Base-by-base conservation (phyloP, 805 yeast genomes). In the Kuraishia capsulata region DNA sequence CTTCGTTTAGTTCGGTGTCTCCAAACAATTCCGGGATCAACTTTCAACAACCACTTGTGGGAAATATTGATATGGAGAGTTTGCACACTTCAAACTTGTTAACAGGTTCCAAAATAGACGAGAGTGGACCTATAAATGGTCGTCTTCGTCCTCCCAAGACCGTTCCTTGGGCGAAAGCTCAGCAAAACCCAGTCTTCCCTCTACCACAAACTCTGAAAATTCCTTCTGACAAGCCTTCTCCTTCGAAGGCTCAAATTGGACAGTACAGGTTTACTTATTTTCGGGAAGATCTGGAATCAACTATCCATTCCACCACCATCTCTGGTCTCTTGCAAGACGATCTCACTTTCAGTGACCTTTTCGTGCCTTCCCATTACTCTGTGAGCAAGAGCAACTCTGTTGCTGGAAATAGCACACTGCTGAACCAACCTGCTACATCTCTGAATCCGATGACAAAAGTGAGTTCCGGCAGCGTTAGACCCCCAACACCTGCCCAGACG, bases 221-320 rank as follows among this genome's bases (percentile, higher is more conserved):
- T 9, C 26, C 26, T 11, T 24, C 17, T 11, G 31, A 6, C 6
- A 13, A 28, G 17, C 14, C 14, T 13, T 8, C 14, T 8, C 31
- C 31, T 9, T 6, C 31, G 6, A 17, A 51, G 34, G 28, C 44
- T 17, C 51, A 48, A 36, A 39, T 54, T 34, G 76, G 72, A 41
- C 76, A 75, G 43, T 78, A 77, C 54, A 67, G 97, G 45, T 90
- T 85, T 63, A 87, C 97, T 0, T 90, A 90, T 53, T 90, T 92
- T 59, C 70, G 97, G 46, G 96, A 88, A 45, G 94, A 87, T 51
- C 59, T 90, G 46, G 83, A 81, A 13, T 77, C 87, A n/a, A 89
- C 97, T 0, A 76, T 89, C 19, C 97, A 89, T 57, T 77, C 96
- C 0, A 87, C 95, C 2, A 80, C 85, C 4, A 80, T 89, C 20